Evolutionary conservation across 176 grass and related monocot genomes (phyloP).

Genomic region (Carex littledalei): DNA sequence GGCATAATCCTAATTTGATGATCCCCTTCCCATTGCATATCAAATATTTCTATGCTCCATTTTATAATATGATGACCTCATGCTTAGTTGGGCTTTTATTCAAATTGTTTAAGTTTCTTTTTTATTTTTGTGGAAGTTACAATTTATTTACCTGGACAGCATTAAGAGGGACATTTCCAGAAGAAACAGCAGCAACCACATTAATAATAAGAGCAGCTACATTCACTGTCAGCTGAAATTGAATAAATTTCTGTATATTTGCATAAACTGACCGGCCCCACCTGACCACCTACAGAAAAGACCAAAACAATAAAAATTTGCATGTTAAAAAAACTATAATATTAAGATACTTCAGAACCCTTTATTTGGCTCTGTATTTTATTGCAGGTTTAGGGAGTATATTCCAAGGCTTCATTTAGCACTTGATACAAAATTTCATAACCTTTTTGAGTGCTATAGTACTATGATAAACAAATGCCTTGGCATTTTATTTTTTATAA

Average conservation of each 20-base stretch:
- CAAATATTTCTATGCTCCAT: not conserved
- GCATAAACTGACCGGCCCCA: constrained; percentile 97
- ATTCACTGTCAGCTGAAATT: constrained; percentile 98
- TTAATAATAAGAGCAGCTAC: constrained; percentile 94
- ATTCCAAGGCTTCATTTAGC: not conserved
- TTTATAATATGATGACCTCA: not conserved
- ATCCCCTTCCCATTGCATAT: not conserved
- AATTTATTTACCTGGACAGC: constrained; percentile 81
- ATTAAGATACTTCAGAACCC: not conserved
- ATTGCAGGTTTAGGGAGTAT: not conserved
- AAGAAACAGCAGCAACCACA: constrained; percentile 87
- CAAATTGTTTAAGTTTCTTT: not conserved
- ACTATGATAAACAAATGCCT: not conserved
- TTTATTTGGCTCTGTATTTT: not conserved
- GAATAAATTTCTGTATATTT: constrained; percentile 99
- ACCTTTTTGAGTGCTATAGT: not conserved
- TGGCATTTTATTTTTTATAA: not conserved
- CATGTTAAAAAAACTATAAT: not conserved
- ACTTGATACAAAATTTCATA: not conserved
- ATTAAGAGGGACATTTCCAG: constrained; percentile 90
- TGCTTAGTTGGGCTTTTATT: not conserved
- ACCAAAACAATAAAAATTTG: not conserved
- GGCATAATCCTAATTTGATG: not conserved
- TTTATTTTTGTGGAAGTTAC: not conserved
- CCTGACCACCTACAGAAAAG: constrained; percentile 68